phyloP scores from a whole-genome alignment of 1,284 basidiomycete species.

The Tilletia walkeri region DNA sequence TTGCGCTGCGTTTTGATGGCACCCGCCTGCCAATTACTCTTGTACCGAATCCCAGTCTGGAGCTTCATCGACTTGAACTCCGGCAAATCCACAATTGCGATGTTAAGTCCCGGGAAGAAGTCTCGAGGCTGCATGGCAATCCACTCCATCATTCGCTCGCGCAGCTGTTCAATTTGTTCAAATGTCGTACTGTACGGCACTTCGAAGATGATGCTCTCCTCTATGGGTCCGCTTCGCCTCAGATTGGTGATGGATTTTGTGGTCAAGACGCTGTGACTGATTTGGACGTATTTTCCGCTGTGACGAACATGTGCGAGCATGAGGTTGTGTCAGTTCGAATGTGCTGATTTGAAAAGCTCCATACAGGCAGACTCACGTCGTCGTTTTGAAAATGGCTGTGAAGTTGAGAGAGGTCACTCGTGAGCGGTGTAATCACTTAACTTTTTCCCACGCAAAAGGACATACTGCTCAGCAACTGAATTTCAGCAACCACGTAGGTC shows the following conservation, averaged over 20 bases:
- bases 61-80: conserved; percentile 77
- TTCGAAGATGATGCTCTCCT: conserved; percentile 74
- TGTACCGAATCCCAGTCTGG: conserved; percentile 82
- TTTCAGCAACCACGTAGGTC: conserved; percentile 20
- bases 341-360: conserved; percentile 7
- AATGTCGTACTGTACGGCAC: conserved; percentile 77
- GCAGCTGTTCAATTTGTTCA: conserved; percentile 75
- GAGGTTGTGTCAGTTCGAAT: not conserved
- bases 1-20: conserved; percentile 8
- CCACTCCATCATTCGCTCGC: conserved; percentile 78
- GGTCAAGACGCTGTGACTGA: conserved; percentile 33
- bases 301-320: conserved; percentile 5
- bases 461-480: conserved; percentile 59
- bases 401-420: conserved; percentile 41
- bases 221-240: conserved; percentile 69
- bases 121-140: conserved; percentile 61
- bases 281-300: conserved; percentile 33
- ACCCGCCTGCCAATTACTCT: conserved; percentile 68
- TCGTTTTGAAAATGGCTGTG: conserved; percentile 59
- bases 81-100: conserved; percentile 67
- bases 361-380: conserved; percentile 16
- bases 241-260: conserved; percentile 57
- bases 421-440: not conserved
- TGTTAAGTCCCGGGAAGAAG: conserved; percentile 52
- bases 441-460: conserved; percentile 28